Evolutionary conservation across 2,329 filamentous ascomycete species (phyloP), one percentile per base, ranked within the genome.

Genomic region (Pleoardoris graminearum): DNA sequence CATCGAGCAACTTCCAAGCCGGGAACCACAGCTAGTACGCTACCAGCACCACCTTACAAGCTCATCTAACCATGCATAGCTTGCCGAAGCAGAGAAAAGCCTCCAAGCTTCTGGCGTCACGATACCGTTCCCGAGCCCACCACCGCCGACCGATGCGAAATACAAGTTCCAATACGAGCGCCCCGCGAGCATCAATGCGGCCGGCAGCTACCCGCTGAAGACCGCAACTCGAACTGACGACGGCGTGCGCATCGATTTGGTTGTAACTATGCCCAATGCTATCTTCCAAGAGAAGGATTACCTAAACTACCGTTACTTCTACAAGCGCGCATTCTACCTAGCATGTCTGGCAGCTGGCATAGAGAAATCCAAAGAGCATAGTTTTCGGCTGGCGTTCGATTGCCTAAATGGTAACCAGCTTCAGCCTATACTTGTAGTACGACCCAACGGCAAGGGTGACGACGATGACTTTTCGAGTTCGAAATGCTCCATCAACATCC

Each of bases 211-310:
- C 76, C 84, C 89, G 10, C 79, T 89, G 46, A 87, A 85, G 71
- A 92, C 87, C 2, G 87, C 90, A 74, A 78, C 85, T 52, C 89
- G 88, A 64, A 79, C 80, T 10, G 83, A 87, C 60, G 74, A 76
- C 43, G 73, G 71, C 22, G 75, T 86, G 22, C 79, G 82, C 14
- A 80, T 97, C 54, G 93, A 97, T 72, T 84, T 97, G 81, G 85
- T 93, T 5, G 85, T 96, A 14, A 88, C 89, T 42, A 95, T 99
- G 85, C 93, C 94, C 4, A 65, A 78, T 51, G 76, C 82, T 1
- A 75, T 96, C 11, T 92, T 97, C 65, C 91, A 96, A 67, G 90
- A 95, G 38, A 97, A 97, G 75, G 94, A 99, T 74, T 97, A 93
- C 70, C 81, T 92, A 44, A 91, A 96, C 71, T 82, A 94, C 78